Base-by-base conservation (phyloP, 2,329 filamentous ascomycete species). In the Pseudogymnoascus pannorum region DNA sequence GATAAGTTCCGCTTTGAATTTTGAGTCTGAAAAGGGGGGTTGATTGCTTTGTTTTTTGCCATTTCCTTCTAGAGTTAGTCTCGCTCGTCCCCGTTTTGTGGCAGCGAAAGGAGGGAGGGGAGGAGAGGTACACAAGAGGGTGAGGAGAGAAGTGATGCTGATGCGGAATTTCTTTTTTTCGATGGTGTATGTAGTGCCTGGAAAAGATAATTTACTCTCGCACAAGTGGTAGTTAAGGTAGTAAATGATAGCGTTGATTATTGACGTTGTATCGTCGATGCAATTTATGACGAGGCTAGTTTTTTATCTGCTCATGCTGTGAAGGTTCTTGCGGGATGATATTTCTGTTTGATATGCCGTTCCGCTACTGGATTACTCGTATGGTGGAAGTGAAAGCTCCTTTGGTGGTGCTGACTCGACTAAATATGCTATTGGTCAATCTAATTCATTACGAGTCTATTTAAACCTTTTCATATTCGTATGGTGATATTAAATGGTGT, bases 201-300 rank as follows among this genome's bases (percentile, higher is more conserved):
- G 26, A 18, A 51, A 54, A 54, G 48, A 54, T 54, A 20, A 33
- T 20, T 54, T 20, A 29, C 44, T 16, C 44, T 16, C 8, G 44
- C 48, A 54, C 26, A 26, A 26, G 24, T 54, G 44, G 26, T 54
- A 54, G 48, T 31, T 54, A 31, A 31, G 26, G 48, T 54, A 54
- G 48, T 54, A 54, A 54, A 54, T 54, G 48, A 51, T 51, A 29
- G 16, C 48, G 48, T 54, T 54, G 48, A 16, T 54, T 54, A 16
- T 54, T 54, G 48, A 33, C 48, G 26, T 54, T 33, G 31, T 33
- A 54, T 54, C 48, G 48, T 54, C 48, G 26, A 54, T 54, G n/a
- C 48, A 31, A 31, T 54, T 54, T 54, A 54, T 54, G 31, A 54
- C 33, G 16, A 54, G 26, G 11, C 14, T 31, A 2, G n/a, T 16